These are phyloP conservation scores for Paraconiothyrium sp. DNA, from an alignment of 2,329 filamentous ascomycete species.

Conservation along the genomic window DNA sequence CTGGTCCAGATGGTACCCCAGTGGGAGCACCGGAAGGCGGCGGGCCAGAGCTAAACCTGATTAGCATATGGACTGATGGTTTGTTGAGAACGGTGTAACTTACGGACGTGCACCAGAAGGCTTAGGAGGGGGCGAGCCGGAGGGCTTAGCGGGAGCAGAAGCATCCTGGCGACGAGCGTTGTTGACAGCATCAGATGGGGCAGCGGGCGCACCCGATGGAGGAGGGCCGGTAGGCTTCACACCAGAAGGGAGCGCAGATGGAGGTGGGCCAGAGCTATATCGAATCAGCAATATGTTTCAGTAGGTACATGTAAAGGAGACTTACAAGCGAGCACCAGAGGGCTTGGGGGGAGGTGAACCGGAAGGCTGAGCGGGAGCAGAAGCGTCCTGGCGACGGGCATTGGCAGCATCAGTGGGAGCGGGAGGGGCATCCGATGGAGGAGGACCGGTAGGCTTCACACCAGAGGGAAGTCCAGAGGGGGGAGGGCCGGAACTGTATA, in stretches of 20 bases:
- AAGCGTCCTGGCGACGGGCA: neutral
- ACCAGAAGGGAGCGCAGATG: neutral
- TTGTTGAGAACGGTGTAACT: neutral
- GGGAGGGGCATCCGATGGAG: constrained; percentile 1
- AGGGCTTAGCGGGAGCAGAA: neutral
- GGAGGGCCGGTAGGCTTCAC: constrained; percentile 1
- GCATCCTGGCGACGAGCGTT: neutral
- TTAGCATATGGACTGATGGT: neutral
- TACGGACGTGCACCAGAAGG: constrained; percentile 5
- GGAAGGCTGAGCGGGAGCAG: neutral
- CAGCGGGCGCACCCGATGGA: neutral
- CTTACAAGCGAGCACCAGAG: constrained; percentile 1
- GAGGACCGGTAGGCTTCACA: constrained; percentile 1
- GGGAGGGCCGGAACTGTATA: too few species aligned
- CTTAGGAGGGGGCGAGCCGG: neutral
- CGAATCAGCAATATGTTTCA: neutral
- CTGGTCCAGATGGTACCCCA: neutral
- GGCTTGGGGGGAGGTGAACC: neutral
- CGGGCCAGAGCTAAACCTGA: neutral
- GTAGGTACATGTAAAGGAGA: neutral
- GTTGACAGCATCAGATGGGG: neutral
- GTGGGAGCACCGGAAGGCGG: constrained; percentile 3
- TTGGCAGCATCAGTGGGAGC: neutral
- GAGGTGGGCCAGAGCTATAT: constrained; percentile 6
- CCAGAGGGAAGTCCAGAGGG: too few species aligned